phyloP scores from a whole-genome alignment of 495 filamentous ascomycete species.

The Choiromyces venosus region DNA sequence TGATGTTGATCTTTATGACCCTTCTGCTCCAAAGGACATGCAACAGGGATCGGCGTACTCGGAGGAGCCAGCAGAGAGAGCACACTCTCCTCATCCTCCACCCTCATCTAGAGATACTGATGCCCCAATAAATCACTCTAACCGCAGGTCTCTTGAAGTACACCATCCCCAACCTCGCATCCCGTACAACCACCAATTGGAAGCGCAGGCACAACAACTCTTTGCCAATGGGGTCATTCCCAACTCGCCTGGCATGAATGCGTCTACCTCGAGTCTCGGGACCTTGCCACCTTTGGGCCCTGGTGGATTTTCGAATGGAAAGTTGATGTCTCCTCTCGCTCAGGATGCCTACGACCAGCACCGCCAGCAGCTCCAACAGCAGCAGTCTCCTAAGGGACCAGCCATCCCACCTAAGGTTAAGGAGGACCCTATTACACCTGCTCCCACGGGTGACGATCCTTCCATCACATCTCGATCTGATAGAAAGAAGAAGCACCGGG shows the following conservation, averaged over 20 bases:
- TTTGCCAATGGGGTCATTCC: slow-evolving; percentile 31
- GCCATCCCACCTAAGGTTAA: slow-evolving; percentile 27
- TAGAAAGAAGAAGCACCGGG: slow-evolving; percentile 34
- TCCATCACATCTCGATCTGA: slow-evolving; percentile 12
- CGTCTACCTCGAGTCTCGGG: slow-evolving; percentile 38
- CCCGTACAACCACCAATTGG: slow-evolving; percentile 39
- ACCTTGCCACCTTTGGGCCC: slow-evolving; percentile 40
- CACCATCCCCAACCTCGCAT: slow-evolving; percentile 41
- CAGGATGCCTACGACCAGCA: slow-evolving; percentile 42
- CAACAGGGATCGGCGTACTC: slow-evolving; percentile 33
- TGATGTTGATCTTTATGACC: slow-evolving; percentile 42
- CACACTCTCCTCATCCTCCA: slow-evolving; percentile 32
- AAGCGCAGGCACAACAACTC: slow-evolving; percentile 40
- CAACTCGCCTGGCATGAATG: slow-evolving; percentile 32
- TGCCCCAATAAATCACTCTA: slow-evolving; percentile 39
- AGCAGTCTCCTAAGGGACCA: slow-evolving; percentile 10
- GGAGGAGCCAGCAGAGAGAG: slow-evolving; percentile 29
- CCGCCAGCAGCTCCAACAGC: slow-evolving; percentile 26
- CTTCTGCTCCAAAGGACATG: slow-evolving; percentile 23
- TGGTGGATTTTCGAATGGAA: slow-evolving; percentile 39
- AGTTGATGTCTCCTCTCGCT: slow-evolving; percentile 40
- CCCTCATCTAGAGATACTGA: slow-evolving; percentile 41
- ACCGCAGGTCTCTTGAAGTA: slow-evolving; percentile 40
- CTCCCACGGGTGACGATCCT: slow-evolving; percentile 32
- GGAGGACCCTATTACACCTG: slow-evolving; percentile 33